Percentiles rank a stretch among this genome's conserved stretches.
phyloP scores from a whole-genome alignment of 1,139 yeast species.

The Dujonia santamariae region DNA sequence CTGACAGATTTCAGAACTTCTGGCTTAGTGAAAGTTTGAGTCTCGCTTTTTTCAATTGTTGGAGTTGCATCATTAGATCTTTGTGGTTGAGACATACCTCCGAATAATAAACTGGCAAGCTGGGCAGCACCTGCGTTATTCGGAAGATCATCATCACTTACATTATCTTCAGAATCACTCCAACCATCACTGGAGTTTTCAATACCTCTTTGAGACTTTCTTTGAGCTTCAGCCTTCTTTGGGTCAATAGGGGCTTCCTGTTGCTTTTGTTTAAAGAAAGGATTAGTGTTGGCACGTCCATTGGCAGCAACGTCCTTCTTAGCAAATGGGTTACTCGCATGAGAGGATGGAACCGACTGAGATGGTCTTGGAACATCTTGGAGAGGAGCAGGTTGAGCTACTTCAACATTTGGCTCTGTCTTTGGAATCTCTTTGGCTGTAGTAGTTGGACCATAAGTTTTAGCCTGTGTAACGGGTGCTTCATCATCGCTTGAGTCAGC shows the following conservation, averaged over 20 bases:
- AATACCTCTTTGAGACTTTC: conserved; percentile 63
- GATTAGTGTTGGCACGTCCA: conserved; percentile 19
- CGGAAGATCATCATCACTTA: conserved; percentile 43
- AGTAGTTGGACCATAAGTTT: conserved; percentile 25
- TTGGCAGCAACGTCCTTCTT: conserved; percentile 15
- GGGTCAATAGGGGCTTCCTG: conserved; percentile 41
- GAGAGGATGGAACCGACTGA: no score
- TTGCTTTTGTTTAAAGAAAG: conserved; percentile 51
- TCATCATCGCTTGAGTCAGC: conserved; percentile 34
- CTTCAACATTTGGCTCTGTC: conserved; percentile 11
- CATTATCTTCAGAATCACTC: conserved; percentile 57
- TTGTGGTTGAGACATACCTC: conserved; percentile 54
- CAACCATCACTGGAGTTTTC: conserved; percentile 46
- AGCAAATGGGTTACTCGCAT: conserved; percentile 41
- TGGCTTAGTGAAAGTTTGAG: conserved; percentile 14
- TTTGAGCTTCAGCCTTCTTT: conserved; percentile 58
- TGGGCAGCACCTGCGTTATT: conserved; percentile 58
- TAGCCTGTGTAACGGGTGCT: conserved; percentile 24
- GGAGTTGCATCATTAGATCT: conserved; percentile 17
- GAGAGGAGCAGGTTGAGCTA: conserved; percentile 5
- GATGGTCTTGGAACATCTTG: no score
- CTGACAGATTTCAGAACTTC: background rate
- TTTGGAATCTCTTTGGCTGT: conserved; percentile 11
- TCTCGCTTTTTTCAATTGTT: conserved; percentile 9
- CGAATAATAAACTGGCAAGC: conserved; percentile 59